Base-by-base conservation (phyloP, 108 stramenopile genomes). In the Fistulifera solaris region DNA sequence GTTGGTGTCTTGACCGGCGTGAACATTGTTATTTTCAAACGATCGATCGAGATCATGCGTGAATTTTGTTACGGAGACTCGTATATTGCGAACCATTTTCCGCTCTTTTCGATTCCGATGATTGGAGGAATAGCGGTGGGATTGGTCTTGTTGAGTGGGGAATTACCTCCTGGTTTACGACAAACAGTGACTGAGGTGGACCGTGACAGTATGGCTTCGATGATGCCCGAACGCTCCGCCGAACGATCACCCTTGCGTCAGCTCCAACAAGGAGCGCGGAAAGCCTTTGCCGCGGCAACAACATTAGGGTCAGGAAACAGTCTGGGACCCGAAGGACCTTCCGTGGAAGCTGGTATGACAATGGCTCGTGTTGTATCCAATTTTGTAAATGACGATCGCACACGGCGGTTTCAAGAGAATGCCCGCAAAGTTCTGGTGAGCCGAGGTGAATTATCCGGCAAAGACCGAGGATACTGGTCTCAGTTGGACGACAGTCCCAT, bases 261-360 rank as follows among this genome's bases (percentile, higher is more conserved):
- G 39, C 1, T 53, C 67, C 3, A 35, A 8, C 18, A 77, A 10
- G 80, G 75, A 67, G 51, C 75, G 5, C 73, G 81, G 0, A 89
- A 89, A 62, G 71, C 86, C 21, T 44, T 74, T 11, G 89, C 89
- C 14, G 85, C 95, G 8, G 80, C 87, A 7, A 45, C 73, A 6
- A 94, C 95, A 6, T 73, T 94, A 2, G 95, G 95, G 10, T 92
- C 87, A 16, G 95, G 95, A 13, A 72, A 74, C 62, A 73, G 72
- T 22, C 71, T 94, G 16, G 95, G 95, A 18, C 95, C 95, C 13
- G 95, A 94, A 61, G 95, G 95, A 12, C 89, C 93, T 1, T 76
- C 64, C 38, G 95, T 96, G 7, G 89, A 89, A 61, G 62, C 89
- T 19, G 89, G 87, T 11, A 84, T 79, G 68, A 60, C 68, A n/a